phyloP scores from a whole-genome alignment of 177 flowering plant species.

The Vitis hybrid region DNA sequence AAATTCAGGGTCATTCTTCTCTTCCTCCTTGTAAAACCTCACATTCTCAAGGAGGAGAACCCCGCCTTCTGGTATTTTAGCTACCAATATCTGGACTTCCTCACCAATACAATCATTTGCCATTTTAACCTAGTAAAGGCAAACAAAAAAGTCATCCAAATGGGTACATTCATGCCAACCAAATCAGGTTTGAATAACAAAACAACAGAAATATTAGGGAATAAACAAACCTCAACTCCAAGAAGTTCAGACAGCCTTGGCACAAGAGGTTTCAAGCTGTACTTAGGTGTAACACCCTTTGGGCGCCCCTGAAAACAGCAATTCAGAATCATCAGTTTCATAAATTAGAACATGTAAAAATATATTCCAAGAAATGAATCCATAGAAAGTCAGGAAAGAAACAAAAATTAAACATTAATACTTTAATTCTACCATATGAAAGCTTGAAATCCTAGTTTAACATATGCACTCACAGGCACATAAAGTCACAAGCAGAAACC shows the following conservation, averaged over 20 bases:
- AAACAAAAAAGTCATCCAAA: neutral
- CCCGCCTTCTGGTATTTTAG: slow-evolving; percentile 74
- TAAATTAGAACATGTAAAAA: no score
- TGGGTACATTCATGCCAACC: neutral
- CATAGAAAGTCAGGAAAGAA: no score
- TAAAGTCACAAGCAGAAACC: no score
- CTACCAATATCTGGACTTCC: slow-evolving; percentile 74
- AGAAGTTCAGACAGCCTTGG: slow-evolving; percentile 88
- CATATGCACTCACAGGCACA: no score
- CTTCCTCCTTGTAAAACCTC: slow-evolving; percentile 88
- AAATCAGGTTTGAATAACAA: neutral
- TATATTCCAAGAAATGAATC: no score
- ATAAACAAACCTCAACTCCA: slow-evolving; percentile 54
- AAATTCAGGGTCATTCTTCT: slow-evolving; percentile 92
- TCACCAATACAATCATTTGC: slow-evolving; percentile 83
- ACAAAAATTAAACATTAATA: no score
- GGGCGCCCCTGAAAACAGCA: slow-evolving; percentile 74
- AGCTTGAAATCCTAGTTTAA: no score
- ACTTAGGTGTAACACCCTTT: slow-evolving; percentile 87
- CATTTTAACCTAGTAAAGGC: slow-evolving; percentile 59
- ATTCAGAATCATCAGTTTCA: neutral
- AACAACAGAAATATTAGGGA: neutral
- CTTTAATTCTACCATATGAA: no score
- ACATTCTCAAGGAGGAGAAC: slow-evolving; percentile 89
- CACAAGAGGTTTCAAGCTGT: slow-evolving; percentile 88